phyloP scores from a whole-genome alignment of 768 basidiomycete genomes.

The Suillus brevipes region DNA sequence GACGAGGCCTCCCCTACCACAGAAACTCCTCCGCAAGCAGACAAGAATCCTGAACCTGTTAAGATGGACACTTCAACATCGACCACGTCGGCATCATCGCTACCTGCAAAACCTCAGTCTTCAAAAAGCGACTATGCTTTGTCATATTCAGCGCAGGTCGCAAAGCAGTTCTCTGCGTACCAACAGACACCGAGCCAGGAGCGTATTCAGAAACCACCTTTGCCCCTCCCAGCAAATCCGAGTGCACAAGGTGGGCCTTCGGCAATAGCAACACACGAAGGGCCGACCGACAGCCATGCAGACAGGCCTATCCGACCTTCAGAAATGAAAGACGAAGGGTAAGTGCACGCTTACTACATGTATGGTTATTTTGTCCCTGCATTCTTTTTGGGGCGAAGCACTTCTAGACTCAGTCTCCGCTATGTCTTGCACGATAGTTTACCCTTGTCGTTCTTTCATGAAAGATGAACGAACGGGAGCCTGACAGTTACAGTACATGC shows the following conservation, averaged over 20 bases:
- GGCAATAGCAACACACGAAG: constrained; percentile 38
- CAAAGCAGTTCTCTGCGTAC: constrained; percentile 63
- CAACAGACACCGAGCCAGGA: constrained; percentile 68
- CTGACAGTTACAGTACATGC: constrained; percentile 17
- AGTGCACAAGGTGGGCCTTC: constrained; percentile 22
- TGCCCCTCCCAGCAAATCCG: constrained; percentile 27
- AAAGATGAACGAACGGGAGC: constrained; percentile 18
- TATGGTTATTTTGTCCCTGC: constrained; percentile 16
- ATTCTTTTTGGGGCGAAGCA: constrained; percentile 12
- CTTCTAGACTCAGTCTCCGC: constrained; percentile 16
- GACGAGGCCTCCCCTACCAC: constrained; percentile 33
- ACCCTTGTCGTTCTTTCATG: constrained; percentile 18
- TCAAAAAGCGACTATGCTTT: constrained; percentile 27
- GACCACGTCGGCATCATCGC: constrained; percentile 11
- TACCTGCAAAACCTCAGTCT: constrained; percentile 31
- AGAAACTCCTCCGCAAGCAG: constrained; percentile 23
- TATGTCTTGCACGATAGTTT: constrained; percentile 15
- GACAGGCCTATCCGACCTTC: constrained; percentile 62
- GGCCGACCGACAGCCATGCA: constrained; percentile 35
- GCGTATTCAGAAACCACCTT: constrained; percentile 45
- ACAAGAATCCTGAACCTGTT: constrained; percentile 19
- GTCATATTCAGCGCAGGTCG: constrained; percentile 65
- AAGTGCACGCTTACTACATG: constrained; percentile 40
- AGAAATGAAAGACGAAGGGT: constrained; percentile 85
- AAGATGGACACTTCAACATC: constrained; percentile 25